Percentiles rank a stretch among this genome's conserved stretches.
These are phyloP conservation scores for Fusarium mundagurra DNA, from an alignment of 2,329 filamentous ascomycete genomes.

Conservation along the genomic window DNA sequence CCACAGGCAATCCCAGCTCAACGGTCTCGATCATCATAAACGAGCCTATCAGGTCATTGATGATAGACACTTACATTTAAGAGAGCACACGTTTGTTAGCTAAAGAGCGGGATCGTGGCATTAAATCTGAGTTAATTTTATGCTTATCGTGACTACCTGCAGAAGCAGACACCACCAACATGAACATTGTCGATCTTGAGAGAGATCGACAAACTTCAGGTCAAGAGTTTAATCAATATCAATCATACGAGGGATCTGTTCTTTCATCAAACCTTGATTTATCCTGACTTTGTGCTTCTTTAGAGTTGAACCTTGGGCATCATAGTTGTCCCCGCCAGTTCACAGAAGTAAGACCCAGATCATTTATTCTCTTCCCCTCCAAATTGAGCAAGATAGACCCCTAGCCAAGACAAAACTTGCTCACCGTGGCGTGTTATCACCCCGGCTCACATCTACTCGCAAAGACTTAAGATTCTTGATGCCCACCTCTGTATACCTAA, in stretches of 20 bases:
- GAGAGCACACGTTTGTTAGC: neutral
- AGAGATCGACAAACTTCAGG: neutral
- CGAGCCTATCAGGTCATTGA: neutral
- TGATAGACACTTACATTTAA: neutral
- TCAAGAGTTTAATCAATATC: neutral
- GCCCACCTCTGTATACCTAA: neutral
- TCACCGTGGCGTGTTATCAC: neutral
- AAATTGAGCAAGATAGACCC: neutral
- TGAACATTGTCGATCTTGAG: neutral
- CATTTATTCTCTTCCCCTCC: neutral
- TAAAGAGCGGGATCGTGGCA: neutral
- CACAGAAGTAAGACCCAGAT: neutral
- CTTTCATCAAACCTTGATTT: neutral
- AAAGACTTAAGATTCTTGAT: neutral
- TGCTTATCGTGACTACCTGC: neutral
- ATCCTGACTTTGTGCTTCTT: neutral
- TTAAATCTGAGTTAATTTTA: conserved; percentile 8
- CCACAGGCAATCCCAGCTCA: neutral
- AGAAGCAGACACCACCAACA: neutral
- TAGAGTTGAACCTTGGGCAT: neutral
- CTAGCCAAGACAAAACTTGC: neutral
- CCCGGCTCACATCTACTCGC: neutral
- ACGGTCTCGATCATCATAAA: neutral
- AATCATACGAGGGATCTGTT: accelerated
- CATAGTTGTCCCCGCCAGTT: neutral